These are phyloP conservation scores for Neurospora sp. DNA, from an alignment of 495 filamentous ascomycete species.

Conservation along the genomic window DNA sequence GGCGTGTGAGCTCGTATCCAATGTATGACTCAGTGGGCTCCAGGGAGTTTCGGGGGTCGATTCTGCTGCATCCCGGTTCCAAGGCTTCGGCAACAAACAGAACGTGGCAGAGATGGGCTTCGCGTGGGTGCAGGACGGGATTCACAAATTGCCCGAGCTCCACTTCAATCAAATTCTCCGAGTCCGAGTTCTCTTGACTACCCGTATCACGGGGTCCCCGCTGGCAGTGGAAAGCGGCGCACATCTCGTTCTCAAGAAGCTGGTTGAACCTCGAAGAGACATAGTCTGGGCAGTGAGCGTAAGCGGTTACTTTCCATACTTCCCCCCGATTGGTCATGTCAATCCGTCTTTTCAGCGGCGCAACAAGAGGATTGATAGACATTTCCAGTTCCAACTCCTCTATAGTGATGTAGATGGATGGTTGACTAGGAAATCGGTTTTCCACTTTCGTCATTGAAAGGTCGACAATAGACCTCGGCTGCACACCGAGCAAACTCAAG, in stretches of 20 bases:
- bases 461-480: not conserved
- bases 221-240: not conserved
- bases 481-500: not conserved
- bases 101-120: not conserved
- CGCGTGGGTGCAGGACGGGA: not conserved
- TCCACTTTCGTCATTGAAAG: not conserved
- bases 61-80: not conserved
- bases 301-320: not conserved
- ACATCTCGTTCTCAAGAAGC: not conserved
- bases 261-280: not conserved
- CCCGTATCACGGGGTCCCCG: not conserved
- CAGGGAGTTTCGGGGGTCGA: not conserved
- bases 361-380: not conserved
- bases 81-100: not conserved
- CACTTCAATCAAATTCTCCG: not conserved
- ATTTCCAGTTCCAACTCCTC: not conserved
- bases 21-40: not conserved
- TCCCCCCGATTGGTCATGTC: not conserved
- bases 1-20: not conserved
- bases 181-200: not conserved
- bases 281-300: not conserved
- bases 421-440: not conserved
- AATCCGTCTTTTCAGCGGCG: not conserved
- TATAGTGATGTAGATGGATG: not conserved
- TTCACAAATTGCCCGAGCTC: not conserved